phyloP scores from a whole-genome alignment of 495 filamentous ascomycete species.

The Penicillium cataractarum region DNA sequence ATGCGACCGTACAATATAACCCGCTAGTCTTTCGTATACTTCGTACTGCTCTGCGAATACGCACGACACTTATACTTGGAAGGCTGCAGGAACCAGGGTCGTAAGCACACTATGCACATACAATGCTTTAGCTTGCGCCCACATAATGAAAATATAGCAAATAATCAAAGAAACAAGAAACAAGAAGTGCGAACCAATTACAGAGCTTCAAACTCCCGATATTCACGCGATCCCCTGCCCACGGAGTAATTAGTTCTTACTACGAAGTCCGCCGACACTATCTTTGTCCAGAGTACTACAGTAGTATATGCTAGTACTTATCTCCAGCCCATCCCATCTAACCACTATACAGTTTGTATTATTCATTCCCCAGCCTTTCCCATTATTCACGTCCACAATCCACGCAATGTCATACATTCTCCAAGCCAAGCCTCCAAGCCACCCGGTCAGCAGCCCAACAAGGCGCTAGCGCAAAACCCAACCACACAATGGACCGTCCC shows the following conservation, averaged over 20 bases:
- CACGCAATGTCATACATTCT: neutral
- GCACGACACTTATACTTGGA: neutral
- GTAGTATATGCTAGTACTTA: neutral
- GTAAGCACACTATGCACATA: too few species aligned
- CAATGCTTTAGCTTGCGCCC: neutral
- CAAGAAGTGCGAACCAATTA: neutral
- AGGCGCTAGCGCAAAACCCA: neutral
- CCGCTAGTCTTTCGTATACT: neutral
- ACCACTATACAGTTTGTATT: neutral
- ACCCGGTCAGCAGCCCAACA: neutral
- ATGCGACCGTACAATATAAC: neutral
- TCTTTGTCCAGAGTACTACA: neutral
- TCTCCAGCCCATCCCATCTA: too few species aligned
- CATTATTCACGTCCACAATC: neutral
- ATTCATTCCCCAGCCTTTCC: too few species aligned
- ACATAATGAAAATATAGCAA: neutral
- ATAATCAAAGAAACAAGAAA: neutral
- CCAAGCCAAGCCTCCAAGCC: neutral
- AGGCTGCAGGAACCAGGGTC: neutral
- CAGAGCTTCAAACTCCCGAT: neutral
- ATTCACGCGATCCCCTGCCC: neutral
- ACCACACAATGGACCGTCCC: neutral
- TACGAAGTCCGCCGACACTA: neutral
- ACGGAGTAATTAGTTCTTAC: neutral
- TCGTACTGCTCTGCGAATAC: neutral